phyloP scores from a whole-genome alignment of 495 filamentous ascomycete genomes.

The Aspergillus coremiiformis region DNA sequence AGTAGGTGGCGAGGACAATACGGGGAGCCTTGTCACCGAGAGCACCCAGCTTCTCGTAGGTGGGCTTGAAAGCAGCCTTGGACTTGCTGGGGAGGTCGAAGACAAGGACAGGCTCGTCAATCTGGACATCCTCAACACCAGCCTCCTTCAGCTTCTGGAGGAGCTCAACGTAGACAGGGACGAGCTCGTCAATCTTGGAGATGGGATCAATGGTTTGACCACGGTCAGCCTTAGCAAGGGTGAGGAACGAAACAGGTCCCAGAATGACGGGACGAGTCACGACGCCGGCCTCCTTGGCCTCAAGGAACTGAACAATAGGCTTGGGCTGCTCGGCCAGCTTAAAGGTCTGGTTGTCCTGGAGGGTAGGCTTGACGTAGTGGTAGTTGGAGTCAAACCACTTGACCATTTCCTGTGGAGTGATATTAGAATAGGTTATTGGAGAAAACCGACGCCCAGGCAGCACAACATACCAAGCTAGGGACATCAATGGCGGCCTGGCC shows the following conservation, averaged over 20 bases:
- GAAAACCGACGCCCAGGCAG: neutral
- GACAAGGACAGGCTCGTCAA: constrained; percentile 94
- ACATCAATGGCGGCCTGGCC: constrained; percentile 72
- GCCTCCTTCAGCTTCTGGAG: constrained; percentile 86
- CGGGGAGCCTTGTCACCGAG: constrained; percentile 72
- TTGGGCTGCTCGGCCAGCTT: constrained; percentile 80
- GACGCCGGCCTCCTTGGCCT: constrained; percentile 95
- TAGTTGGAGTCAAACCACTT: constrained; percentile 99
- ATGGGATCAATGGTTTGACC: constrained; percentile 86
- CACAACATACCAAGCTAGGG: constrained; percentile 56
- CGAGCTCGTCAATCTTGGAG: constrained; percentile 78
- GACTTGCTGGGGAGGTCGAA: constrained; percentile 79
- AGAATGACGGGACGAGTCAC: constrained; percentile 87
- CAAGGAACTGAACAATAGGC: constrained; percentile 85
- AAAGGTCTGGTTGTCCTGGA: constrained; percentile 94
- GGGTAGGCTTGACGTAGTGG: constrained; percentile 98
- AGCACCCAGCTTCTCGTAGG: constrained; percentile 78
- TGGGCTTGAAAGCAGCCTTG: constrained; percentile 96
- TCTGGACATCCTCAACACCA: constrained; percentile 89
- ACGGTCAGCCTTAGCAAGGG: constrained; percentile 94
- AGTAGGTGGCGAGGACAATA: constrained; percentile 88
- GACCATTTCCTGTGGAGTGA: constrained; percentile 72
- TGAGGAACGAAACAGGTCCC: constrained; percentile 93
- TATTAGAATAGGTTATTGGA: constrained; percentile 6
- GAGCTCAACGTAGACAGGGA: constrained; percentile 88